Evolutionary conservation across 345 rosid species (phyloP).

Genomic region (Barbarea vulgaris): DNA sequence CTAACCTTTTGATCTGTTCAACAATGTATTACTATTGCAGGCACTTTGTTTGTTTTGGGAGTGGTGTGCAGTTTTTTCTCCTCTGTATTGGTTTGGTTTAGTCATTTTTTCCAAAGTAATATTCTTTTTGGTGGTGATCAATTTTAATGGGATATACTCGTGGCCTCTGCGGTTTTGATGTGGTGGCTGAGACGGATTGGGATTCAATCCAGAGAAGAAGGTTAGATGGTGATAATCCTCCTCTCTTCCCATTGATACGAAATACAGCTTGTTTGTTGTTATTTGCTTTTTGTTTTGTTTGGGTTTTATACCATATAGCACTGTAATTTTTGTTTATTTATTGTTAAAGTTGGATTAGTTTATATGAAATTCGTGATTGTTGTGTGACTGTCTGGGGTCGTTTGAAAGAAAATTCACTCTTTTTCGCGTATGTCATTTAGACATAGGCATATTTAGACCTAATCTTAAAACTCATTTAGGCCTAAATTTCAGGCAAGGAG

Average conservation of each 20-base stretch:
- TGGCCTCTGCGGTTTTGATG: conserved; percentile 39
- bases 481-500: too few relatives aligned
- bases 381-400: not conserved
- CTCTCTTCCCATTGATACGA: conserved; percentile 31
- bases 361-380: conserved; percentile 4
- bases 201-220: conserved; percentile 30
- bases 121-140: not conserved
- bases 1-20: conserved; percentile 15
- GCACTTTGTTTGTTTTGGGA: conserved; percentile 34
- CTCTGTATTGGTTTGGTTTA: conserved; percentile 23
- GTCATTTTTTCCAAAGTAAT: not conserved
- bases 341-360: conserved; percentile 22
- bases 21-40: conserved; percentile 31
- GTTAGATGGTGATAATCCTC: conserved; percentile 36
- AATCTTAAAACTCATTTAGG: not conserved
- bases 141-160: conserved; percentile 32
- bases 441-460: not conserved
- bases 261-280: conserved; percentile 9
- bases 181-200: conserved; percentile 31
- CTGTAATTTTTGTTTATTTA: conserved; percentile 6
- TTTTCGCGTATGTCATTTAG: not conserved
- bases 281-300: not conserved
- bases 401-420: not conserved
- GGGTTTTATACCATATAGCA: not conserved
- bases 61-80: conserved; percentile 24